Conservation (phyloP, 2,329 filamentous ascomycete genomes). For the Fusarium staphyleae region DNA sequence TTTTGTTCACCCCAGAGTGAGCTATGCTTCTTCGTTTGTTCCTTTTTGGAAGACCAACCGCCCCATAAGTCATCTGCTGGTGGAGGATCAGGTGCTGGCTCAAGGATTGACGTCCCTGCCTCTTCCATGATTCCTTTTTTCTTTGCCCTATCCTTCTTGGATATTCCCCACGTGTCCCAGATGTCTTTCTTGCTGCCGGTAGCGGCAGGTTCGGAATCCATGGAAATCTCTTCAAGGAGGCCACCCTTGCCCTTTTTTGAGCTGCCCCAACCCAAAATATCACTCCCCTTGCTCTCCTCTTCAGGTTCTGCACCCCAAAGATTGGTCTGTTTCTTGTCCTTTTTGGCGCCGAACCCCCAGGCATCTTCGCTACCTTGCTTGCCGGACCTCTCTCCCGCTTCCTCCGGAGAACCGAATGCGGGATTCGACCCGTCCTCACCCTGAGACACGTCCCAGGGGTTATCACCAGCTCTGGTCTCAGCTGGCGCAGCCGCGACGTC, state of each 20-base stretch:
- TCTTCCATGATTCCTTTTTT: constrained; percentile 44
- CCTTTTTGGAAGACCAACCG: constrained; percentile 43
- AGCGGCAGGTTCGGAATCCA: constrained; percentile 37
- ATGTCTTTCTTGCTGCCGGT: constrained; percentile 42
- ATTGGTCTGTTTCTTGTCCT: constrained; percentile 52
- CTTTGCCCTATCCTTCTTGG: constrained; percentile 45
- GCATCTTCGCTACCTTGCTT: constrained; percentile 46
- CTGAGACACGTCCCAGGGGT: constrained; percentile 64
- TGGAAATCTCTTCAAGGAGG: constrained; percentile 22
- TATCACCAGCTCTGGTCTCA: constrained; percentile 41
- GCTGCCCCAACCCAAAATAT: constrained; percentile 49
- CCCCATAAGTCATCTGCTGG: constrained; percentile 39
- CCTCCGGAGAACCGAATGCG: constrained; percentile 57
- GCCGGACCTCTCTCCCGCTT: constrained; percentile 47
- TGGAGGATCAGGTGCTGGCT: constrained; percentile 40
- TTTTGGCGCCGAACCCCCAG: constrained; percentile 45
- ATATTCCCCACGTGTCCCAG: constrained; percentile 44
- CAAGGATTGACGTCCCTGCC: constrained; percentile 16
- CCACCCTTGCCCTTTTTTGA: constrained; percentile 42
- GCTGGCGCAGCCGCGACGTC: constrained; percentile 23
- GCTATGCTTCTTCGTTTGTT: constrained; percentile 42
- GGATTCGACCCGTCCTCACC: constrained; percentile 57
- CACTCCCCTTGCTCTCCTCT: constrained; percentile 44
- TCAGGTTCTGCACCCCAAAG: constrained; percentile 48
- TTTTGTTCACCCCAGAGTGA: constrained; percentile 37